A percentile compares a stretch with the other conserved stretches of the same genome.
Conservation (phyloP, 108 stramenopile genomes). For the Cyclotella choctawhatcheeana region DNA sequence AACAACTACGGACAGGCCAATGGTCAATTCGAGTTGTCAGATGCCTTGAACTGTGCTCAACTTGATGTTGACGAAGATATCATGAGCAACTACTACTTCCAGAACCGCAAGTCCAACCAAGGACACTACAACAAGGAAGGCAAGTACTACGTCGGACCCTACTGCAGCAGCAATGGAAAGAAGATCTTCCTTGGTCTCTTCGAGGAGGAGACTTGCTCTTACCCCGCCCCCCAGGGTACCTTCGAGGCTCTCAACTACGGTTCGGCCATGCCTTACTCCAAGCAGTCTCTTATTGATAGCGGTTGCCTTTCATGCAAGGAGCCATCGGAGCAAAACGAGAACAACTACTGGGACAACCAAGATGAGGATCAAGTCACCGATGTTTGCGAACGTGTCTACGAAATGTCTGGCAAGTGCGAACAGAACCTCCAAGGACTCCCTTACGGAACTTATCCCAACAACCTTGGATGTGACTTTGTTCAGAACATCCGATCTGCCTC, state of each 20-base stretch:
- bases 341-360: constrained; percentile 39
- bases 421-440: constrained; percentile 53
- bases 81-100: constrained; percentile 56
- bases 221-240: constrained; percentile 49
- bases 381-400: constrained; percentile 73
- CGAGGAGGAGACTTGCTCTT: constrained; percentile 69
- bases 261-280: constrained; percentile 48
- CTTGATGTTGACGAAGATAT: constrained; percentile 37
- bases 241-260: constrained; percentile 63
- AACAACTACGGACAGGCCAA: constrained; percentile 16
- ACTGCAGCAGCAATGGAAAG: constrained; percentile 68
- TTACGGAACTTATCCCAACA: constrained; percentile 50
- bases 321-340: constrained; percentile 47
- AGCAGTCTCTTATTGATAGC: constrained; percentile 34
- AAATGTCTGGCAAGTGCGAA: constrained; percentile 84
- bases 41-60: constrained; percentile 5
- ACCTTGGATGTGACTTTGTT: constrained; percentile 55
- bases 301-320: constrained; percentile 77
- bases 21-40: constrained; percentile 17
- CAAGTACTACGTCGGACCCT: constrained; percentile 48
- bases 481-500: constrained; percentile 14
- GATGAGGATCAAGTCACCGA: constrained; percentile 58
- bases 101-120: constrained; percentile 57
- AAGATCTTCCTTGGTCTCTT: constrained; percentile 76
- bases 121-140: constrained; percentile 55